phyloP scores from a whole-genome alignment of 148 eudicot genomes.

The Rhododendron henanense region DNA sequence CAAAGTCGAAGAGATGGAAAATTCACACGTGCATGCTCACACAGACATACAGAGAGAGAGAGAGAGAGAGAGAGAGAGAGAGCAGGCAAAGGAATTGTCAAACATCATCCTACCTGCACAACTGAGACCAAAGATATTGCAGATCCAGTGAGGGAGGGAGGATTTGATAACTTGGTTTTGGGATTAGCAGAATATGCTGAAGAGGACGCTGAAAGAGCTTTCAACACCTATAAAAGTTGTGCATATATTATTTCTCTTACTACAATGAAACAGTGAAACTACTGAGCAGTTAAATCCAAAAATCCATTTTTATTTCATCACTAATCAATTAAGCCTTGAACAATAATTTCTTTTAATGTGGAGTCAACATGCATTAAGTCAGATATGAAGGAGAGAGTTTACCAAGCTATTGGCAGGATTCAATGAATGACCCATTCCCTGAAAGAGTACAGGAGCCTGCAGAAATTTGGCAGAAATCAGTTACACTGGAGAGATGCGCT shows the following conservation, averaged over 20 bases:
- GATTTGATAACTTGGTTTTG: conserved; percentile 32
- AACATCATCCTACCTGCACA: conserved; percentile 39
- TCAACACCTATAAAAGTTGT: conserved; percentile 34
- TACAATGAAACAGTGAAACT: neutral
- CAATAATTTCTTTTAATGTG: neutral
- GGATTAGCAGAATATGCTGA: conserved; percentile 58
- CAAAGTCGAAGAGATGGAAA: neutral
- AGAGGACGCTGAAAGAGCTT: conserved; percentile 50
- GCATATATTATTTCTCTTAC: neutral
- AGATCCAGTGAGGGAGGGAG: conserved; percentile 49
- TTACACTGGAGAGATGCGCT: neutral
- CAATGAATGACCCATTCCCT: conserved; percentile 48
- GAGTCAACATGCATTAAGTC: neutral
- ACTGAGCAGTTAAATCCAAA: neutral
- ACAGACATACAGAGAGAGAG: neutral
- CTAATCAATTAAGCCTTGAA: neutral
- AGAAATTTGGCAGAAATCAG: conserved; percentile 11
- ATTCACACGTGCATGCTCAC: neutral
- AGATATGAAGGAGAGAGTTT: conserved; percentile 16
- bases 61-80: neutral
- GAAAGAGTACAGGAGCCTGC: conserved; percentile 64
- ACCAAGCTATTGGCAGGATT: conserved; percentile 58
- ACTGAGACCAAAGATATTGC: conserved; percentile 59
- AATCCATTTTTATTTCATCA: neutral
- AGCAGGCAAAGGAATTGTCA: neutral